These are phyloP conservation scores for Clonostachys solani DNA, from an alignment of 2,329 filamentous ascomycete genomes.

Conservation along the genomic window DNA sequence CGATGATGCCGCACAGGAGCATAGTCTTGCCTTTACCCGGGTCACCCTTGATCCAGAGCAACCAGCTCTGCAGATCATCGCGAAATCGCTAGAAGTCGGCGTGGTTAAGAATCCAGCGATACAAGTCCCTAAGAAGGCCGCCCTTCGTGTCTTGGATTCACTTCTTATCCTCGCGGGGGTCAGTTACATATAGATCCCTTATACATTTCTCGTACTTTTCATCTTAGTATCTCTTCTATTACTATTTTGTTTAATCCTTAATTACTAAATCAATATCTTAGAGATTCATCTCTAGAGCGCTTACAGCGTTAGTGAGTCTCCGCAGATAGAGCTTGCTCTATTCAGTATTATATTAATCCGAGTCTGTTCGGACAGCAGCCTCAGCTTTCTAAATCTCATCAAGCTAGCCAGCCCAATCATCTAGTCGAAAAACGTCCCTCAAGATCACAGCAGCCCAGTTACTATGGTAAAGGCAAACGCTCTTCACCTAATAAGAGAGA, in stretches of 20 bases:
- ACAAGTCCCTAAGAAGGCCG: conserved; percentile 21
- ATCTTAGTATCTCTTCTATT: not conserved
- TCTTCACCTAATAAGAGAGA: conserved; percentile 35
- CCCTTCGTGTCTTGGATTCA: conserved; percentile 20
- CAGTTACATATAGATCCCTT: conserved; percentile 1
- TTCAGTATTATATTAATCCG: conserved; percentile 7
- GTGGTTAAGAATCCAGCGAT: conserved; percentile 24
- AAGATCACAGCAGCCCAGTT: conserved; percentile 17
- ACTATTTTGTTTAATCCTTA: not conserved
- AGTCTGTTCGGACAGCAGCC: conserved; percentile 3
- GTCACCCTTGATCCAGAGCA: conserved; percentile 33
- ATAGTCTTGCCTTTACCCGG: conserved; percentile 40
- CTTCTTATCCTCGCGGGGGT: conserved; percentile 3
- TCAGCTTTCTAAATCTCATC: conserved; percentile 17
- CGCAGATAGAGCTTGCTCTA: conserved; percentile 1
- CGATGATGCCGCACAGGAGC: conserved; percentile 23
- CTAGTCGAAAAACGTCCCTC: conserved; percentile 18
- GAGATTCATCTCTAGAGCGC: not conserved
- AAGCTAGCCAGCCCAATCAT: conserved; percentile 26
- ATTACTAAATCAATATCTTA: not conserved
- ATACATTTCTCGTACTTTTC: conserved; percentile 1
- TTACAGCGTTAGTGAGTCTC: not conserved
- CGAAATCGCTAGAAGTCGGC: conserved; percentile 12
- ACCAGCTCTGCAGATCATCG: conserved; percentile 5
- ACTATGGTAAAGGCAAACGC: conserved; percentile 26